These are phyloP conservation scores for Saccharomycopsis sp. DNA, from an alignment of 805 yeast species.

Conservation along the genomic window DNA sequence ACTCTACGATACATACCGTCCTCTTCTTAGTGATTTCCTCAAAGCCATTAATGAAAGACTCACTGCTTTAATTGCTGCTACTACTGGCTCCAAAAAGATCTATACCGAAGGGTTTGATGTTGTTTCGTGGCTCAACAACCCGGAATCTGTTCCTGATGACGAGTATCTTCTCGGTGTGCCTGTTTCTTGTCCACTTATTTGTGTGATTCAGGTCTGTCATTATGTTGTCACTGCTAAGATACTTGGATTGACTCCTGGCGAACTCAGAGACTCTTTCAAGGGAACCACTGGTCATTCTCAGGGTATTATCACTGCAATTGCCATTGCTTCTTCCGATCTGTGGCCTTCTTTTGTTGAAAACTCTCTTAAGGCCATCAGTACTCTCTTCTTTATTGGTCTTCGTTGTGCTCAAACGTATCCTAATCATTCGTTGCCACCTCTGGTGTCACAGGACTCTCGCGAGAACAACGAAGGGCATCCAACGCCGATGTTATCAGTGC, in stretches of 20 bases:
- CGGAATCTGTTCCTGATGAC: conserved; percentile 81
- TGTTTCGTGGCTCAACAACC: conserved; percentile 77
- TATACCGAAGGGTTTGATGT: conserved; percentile 92
- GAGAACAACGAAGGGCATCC: conserved; percentile 96
- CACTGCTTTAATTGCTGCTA: conserved; percentile 58
- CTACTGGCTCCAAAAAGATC: conserved; percentile 75
- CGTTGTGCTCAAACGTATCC: conserved; percentile 89
- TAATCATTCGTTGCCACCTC: conserved; percentile 88
- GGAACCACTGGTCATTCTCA: conserved; percentile 90
- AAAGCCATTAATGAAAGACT: conserved; percentile 62
- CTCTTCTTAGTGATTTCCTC: conserved; percentile 67
- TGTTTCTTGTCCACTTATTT: conserved; percentile 93
- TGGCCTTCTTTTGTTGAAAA: conserved; percentile 79
- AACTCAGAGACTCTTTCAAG: conserved; percentile 57
- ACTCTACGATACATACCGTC: conserved; percentile 68
- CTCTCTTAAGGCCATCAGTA: conserved; percentile 71
- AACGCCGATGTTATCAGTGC: conserved; percentile 92
- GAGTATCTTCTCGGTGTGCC: conserved; percentile 89
- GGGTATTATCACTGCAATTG: conserved; percentile 89
- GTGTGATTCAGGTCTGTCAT: conserved; percentile 92
- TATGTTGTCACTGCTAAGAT: conserved; percentile 81
- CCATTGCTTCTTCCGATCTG: conserved; percentile 70
- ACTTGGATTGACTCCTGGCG: conserved; percentile 85
- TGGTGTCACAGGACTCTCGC: conserved; percentile 84
- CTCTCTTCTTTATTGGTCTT: conserved; percentile 89